Percentiles rank a stretch among this genome's conserved stretches.
Conservation (phyloP, 2,329 filamentous ascomycete genomes). For the Diaporthe australafricana region DNA sequence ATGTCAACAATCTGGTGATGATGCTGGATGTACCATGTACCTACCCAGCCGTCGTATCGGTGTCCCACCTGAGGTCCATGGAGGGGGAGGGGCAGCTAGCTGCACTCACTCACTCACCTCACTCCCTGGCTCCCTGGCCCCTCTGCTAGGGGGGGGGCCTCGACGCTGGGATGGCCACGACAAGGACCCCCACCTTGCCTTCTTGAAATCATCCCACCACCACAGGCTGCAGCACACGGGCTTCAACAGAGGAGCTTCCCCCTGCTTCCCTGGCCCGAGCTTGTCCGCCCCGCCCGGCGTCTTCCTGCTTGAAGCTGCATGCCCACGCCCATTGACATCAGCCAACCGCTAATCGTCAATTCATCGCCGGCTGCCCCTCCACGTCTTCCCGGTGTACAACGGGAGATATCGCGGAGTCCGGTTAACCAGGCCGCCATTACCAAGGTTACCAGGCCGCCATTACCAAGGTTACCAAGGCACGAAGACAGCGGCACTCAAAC, state of each 20-base stretch:
- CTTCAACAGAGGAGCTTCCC: neutral
- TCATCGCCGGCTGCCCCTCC: neutral
- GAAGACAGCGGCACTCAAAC: neutral
- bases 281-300: neutral
- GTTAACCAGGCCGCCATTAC: slow-evolving; percentile 15
- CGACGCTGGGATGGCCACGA: slow-evolving; percentile 3
- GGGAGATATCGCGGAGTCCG: slow-evolving; percentile 27
- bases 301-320: slow-evolving; percentile 5
- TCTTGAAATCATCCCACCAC: slow-evolving; percentile 21
- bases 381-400: slow-evolving; percentile 1
- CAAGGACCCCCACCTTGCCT: slow-evolving; percentile 25
- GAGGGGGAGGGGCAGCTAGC: slow-evolving; percentile 28
- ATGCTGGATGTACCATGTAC: neutral
- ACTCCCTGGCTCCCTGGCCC: neutral
- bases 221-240: slow-evolving; percentile 2
- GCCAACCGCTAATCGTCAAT: neutral
- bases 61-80: neutral
- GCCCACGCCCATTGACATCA: slow-evolving; percentile 7
- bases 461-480: neutral
- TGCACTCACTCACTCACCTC: neutral
- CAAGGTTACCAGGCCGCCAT: slow-evolving; percentile 3
- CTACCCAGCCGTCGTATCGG: neutral
- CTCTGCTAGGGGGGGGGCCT: slow-evolving; percentile 2
- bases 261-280: slow-evolving; percentile 28
- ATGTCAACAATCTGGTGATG: slow-evolving; percentile 16